A percentile compares a stretch with the other conserved stretches of the same genome.
Evolutionary conservation across 345 rosid genomes (phyloP).

Genomic region (Cardamine resedifolia): DNA sequence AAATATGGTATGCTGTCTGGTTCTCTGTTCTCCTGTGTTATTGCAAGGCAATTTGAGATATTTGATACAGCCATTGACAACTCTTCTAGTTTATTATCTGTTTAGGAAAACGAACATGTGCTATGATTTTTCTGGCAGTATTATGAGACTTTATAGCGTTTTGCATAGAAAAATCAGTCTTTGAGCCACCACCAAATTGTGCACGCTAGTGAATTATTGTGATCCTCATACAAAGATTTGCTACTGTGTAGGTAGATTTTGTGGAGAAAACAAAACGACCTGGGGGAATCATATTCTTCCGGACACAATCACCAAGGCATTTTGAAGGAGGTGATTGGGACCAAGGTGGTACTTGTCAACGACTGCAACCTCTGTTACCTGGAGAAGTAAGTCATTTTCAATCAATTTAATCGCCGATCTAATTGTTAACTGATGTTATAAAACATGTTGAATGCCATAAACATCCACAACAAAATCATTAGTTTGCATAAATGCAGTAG

Average conservation of each 20-base stretch:
- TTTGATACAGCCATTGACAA: neutral
- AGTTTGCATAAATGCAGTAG: neutral
- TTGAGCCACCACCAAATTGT: neutral
- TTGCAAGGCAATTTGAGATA: neutral
- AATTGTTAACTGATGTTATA: neutral
- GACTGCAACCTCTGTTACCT: conserved; percentile 50
- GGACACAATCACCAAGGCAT: conserved; percentile 91
- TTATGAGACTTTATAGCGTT: neutral
- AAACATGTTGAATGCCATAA: neutral
- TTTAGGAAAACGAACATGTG: neutral
- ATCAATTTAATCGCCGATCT: neutral
- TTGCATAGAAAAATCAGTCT: conserved; percentile 8
- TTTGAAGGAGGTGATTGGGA: conserved; percentile 99
- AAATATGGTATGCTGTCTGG: conserved; percentile 53
- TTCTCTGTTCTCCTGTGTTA: neutral
- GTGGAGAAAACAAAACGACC: conserved; percentile 50
- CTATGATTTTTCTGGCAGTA: neutral
- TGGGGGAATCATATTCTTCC: conserved; percentile 55
- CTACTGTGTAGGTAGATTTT: conserved; percentile 42
- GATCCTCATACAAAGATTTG: neutral
- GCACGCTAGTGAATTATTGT: too few species aligned
- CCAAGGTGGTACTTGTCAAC: conserved; percentile 90
- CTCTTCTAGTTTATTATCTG: neutral
- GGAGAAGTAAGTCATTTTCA: conserved; percentile 52
- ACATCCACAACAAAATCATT: neutral